phyloP scores from a whole-genome alignment of 257 asterid genomes.

The Fraxinus anomala region DNA sequence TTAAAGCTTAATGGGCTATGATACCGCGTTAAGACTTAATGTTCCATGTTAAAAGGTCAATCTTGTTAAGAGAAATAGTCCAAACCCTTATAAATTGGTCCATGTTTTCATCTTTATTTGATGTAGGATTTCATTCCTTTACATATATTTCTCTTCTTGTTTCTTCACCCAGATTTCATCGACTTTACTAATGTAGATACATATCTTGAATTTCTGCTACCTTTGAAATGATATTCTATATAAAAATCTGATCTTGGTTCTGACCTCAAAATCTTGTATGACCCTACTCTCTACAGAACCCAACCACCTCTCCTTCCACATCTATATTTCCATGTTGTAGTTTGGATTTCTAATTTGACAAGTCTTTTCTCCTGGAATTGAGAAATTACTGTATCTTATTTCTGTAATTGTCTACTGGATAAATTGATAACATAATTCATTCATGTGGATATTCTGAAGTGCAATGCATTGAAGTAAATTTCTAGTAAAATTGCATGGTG shows the following conservation, averaged over 20 bases:
- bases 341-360: neutral
- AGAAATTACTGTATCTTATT: neutral
- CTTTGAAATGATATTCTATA: neutral
- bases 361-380: neutral
- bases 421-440: neutral
- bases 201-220: neutral
- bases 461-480: conserved; percentile 1
- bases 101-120: too few species aligned
- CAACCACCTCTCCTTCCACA: too few species aligned
- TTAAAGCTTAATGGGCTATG: too few species aligned
- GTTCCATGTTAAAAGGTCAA: too few species aligned
- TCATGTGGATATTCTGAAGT: neutral
- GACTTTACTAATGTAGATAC: neutral
- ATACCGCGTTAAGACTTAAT: too few species aligned
- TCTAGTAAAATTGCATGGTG: neutral
- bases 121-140: too few species aligned
- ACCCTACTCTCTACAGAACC: neutral
- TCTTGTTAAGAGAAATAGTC: too few species aligned
- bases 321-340: too few species aligned
- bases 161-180: neutral
- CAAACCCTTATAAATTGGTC: too few species aligned
- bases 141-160: neutral
- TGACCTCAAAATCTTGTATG: neutral
- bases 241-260: neutral
- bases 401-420: neutral